Evolutionary conservation across 345 rosid genomes (phyloP).

Genomic region (Adansonia digitata): DNA sequence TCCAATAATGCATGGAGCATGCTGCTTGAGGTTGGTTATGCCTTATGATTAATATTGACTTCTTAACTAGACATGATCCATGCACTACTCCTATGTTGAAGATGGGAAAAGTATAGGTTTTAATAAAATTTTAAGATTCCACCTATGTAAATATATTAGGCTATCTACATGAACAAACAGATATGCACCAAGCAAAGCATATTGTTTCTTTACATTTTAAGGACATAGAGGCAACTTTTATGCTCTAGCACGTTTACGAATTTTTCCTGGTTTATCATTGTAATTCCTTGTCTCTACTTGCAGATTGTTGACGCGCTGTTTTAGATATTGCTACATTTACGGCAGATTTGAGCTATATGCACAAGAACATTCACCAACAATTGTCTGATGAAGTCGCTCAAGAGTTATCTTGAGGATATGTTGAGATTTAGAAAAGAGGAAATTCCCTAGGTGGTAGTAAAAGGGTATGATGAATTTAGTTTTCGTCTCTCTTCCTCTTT

Average conservation of each 20-base stretch:
- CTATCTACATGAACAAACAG: constrained; percentile 92
- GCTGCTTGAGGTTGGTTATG: constrained; percentile 77
- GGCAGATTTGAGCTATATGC: constrained; percentile 84
- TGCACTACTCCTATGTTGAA: constrained; percentile 5
- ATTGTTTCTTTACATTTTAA: constrained; percentile 82
- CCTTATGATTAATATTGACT: too few species aligned
- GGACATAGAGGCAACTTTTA: constrained; percentile 59
- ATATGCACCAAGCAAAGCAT: constrained; percentile 89
- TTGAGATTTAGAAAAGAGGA: constrained; percentile 83
- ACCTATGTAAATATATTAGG: too few species aligned
- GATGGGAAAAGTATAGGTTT: constrained; percentile 11
- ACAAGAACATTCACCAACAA: constrained; percentile 73
- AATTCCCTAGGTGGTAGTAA: constrained; percentile 96
- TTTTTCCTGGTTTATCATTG: neutral
- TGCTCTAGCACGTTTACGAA: neutral
- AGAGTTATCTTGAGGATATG: constrained; percentile 85
- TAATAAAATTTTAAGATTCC: too few species aligned
- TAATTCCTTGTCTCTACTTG: constrained; percentile 17
- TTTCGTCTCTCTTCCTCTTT: neutral
- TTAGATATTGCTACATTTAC: constrained; percentile 73
- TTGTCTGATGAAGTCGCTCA: constrained; percentile 96
- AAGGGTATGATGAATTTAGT: constrained; percentile 41
- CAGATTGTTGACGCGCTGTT: constrained; percentile 75
- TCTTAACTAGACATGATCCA: neutral
- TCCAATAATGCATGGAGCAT: constrained; percentile 95